Percentiles rank a stretch among this genome's conserved stretches.
Evolutionary conservation across 1,284 basidiomycete genomes (phyloP).

Genomic region (Ustilago curta): DNA sequence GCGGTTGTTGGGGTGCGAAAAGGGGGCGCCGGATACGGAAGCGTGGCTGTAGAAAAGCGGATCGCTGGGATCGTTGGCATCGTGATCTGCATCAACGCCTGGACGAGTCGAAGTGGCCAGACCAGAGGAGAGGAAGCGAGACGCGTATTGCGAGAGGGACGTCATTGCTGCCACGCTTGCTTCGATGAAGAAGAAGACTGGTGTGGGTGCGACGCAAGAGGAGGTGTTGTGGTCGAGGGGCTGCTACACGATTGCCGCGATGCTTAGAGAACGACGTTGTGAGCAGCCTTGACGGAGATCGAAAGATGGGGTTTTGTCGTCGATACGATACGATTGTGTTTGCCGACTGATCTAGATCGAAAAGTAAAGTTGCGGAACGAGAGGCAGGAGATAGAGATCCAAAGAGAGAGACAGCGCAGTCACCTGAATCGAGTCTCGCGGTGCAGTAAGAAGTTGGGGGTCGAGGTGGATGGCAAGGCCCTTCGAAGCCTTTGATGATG

Average conservation of each 20-base stretch:
- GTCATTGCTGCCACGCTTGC: slow-evolving; percentile 19
- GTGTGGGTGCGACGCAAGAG: neutral
- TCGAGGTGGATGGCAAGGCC: neutral
- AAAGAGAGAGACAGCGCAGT: neutral
- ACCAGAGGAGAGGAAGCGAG: slow-evolving; percentile 51
- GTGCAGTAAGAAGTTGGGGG: neutral
- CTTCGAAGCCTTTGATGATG: neutral
- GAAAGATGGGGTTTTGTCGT: slow-evolving; percentile 1
- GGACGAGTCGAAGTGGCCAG: slow-evolving; percentile 37
- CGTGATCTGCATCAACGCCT: slow-evolving; percentile 39
- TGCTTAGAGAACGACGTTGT: slow-evolving; percentile 11
- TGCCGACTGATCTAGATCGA: neutral
- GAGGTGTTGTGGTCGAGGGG: neutral
- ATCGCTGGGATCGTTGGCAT: slow-evolving; percentile 39
- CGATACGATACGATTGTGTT: neutral
- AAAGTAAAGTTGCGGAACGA: neutral
- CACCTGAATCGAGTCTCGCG: neutral
- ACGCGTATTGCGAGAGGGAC: slow-evolving; percentile 55
- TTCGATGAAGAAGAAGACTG: neutral
- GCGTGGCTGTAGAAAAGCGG: slow-evolving; percentile 54
- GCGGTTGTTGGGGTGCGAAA: slow-evolving; percentile 37
- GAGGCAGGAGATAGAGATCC: neutral
- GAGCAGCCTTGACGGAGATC: slow-evolving; percentile 32
- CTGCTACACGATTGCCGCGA: slow-evolving; percentile 27
- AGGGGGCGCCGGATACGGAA: slow-evolving; percentile 41